A percentile compares a stretch with the other conserved stretches of the same genome.
These are phyloP conservation scores for Lunasporangiospora selenospora DNA, from an alignment of 192 early-diverging fungal species.

Conservation along the genomic window DNA sequence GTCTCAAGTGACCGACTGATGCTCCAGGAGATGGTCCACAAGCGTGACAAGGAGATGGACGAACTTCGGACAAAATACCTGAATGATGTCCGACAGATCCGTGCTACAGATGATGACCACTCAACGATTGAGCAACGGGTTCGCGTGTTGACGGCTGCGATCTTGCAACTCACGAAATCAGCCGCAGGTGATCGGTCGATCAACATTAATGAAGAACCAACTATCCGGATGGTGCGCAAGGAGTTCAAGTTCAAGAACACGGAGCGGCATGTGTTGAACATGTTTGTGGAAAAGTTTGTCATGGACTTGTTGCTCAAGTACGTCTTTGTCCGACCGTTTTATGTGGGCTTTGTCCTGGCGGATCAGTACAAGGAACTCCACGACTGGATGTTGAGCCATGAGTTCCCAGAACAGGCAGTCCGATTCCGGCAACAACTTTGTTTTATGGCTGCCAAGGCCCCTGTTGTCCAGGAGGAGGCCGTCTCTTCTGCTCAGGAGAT, in stretches of 20 bases:
- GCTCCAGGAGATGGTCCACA: conserved; percentile 46
- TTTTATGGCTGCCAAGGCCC: conserved; percentile 43
- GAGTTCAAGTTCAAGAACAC: conserved; percentile 47
- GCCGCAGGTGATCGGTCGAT: conserved; percentile 41
- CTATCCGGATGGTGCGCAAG: conserved; percentile 34
- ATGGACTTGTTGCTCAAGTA: conserved; percentile 57
- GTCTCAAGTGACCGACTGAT: conserved; percentile 37
- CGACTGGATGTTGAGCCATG: conserved; percentile 46
- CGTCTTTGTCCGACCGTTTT: conserved; percentile 49
- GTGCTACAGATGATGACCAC: conserved; percentile 55
- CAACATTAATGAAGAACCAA: conserved; percentile 33
- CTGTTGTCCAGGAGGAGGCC: conserved; percentile 18
- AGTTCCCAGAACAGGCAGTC: conserved; percentile 37
- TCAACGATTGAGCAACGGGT: conserved; percentile 47
- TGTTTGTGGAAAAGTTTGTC: conserved; percentile 59
- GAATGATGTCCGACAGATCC: conserved; percentile 50
- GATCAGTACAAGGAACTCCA: conserved; percentile 28
- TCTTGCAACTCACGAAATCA: conserved; percentile 44
- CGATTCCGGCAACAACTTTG: conserved; percentile 53
- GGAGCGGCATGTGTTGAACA: conserved; percentile 49
- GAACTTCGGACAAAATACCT: conserved; percentile 45
- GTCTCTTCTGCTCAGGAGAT: conserved; percentile 19
- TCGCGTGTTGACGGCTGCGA: conserved; percentile 40
- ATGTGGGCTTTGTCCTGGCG: conserved; percentile 45
- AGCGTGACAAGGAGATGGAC: conserved; percentile 48